Percentiles rank a stretch among this genome's conserved stretches.
These are phyloP conservation scores for Hygrophila difformis DNA, from an alignment of 257 asterid genomes.

Conservation along the genomic window DNA sequence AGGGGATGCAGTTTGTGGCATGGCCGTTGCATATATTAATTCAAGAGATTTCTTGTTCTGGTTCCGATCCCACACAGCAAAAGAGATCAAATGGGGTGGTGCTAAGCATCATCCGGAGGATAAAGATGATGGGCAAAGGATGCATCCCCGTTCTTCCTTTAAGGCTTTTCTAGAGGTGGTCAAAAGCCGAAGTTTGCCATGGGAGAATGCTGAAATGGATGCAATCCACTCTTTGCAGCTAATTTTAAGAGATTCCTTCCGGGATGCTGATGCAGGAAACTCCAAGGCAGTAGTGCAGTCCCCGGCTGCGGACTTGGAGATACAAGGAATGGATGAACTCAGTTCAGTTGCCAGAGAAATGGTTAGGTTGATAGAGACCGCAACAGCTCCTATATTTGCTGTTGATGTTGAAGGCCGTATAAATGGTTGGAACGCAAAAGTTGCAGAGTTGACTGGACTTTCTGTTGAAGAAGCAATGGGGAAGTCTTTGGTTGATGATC, in stretches of 20 bases:
- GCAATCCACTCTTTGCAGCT: conserved; percentile 59
- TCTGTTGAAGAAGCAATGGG: conserved; percentile 57
- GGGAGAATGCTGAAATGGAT: conserved; percentile 54
- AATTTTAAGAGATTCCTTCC: conserved; percentile 39
- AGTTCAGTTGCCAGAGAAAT: conserved; percentile 51
- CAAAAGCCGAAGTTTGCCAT: conserved; percentile 39
- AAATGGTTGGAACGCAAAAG: conserved; percentile 49
- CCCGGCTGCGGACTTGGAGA: conserved; percentile 20
- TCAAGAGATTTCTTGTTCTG: conserved; percentile 40
- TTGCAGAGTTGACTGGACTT: conserved; percentile 57
- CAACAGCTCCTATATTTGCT: conserved; percentile 52
- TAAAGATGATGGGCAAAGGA: conserved; percentile 41
- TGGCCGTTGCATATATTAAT: conserved; percentile 47
- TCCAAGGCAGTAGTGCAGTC: conserved; percentile 23
- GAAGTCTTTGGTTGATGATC: conserved; percentile 54
- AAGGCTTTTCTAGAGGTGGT: conserved; percentile 49
- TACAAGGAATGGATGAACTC: conserved; percentile 39
- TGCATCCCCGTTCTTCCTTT: conserved; percentile 54
- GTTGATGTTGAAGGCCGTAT: conserved; percentile 39
- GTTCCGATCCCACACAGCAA: conserved; percentile 55
- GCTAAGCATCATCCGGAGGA: conserved; percentile 60
- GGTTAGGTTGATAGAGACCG: conserved; percentile 58
- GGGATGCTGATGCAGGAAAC: conserved; percentile 27
- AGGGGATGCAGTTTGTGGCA: conserved; percentile 56
- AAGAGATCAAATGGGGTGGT: conserved; percentile 61